Evolutionary conservation across 2,329 filamentous ascomycete genomes (phyloP).

Genomic region (Orbilia javanica): DNA sequence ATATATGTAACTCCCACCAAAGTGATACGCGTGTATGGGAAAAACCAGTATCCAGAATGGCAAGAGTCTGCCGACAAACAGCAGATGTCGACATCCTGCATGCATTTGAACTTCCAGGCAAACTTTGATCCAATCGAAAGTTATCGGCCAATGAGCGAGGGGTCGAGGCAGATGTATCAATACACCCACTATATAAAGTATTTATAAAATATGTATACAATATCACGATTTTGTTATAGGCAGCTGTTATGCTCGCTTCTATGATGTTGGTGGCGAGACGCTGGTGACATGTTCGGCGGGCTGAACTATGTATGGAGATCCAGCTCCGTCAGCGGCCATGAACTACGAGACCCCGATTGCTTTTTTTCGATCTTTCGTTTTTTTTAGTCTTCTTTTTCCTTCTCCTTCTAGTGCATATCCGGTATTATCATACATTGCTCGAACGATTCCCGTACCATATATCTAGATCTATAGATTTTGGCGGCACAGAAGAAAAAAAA

Average conservation of each 20-base stretch:
- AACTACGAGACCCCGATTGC: too few species aligned
- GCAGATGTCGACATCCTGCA: constrained; percentile 58
- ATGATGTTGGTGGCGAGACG: constrained; percentile 46
- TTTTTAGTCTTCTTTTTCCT: too few species aligned
- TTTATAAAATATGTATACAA: background rate
- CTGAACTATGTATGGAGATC: constrained; percentile 28
- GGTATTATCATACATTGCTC: background rate
- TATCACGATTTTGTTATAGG: constrained; percentile 42
- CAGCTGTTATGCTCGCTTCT: background rate
- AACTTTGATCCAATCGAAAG: constrained; percentile 34
- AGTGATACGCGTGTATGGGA: background rate
- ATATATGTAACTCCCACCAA: background rate
- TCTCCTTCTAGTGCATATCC: too few species aligned
- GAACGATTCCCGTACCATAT: background rate
- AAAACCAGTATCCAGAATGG: constrained; percentile 36
- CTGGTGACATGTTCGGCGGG: constrained; percentile 42
- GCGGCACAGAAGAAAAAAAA: too few species aligned
- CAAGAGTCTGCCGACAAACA: constrained; percentile 51
- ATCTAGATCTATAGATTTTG: too few species aligned
- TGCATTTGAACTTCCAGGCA: constrained; percentile 42
- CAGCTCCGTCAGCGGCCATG: too few species aligned
- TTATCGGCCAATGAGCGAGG: constrained; percentile 14
- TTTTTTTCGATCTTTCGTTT: too few species aligned
- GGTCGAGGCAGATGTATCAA: constrained; percentile 11
- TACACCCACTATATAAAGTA: constrained; percentile 25